Base-by-base conservation (phyloP, 106 monocot genomes). In the Amphibolis antarctica region DNA sequence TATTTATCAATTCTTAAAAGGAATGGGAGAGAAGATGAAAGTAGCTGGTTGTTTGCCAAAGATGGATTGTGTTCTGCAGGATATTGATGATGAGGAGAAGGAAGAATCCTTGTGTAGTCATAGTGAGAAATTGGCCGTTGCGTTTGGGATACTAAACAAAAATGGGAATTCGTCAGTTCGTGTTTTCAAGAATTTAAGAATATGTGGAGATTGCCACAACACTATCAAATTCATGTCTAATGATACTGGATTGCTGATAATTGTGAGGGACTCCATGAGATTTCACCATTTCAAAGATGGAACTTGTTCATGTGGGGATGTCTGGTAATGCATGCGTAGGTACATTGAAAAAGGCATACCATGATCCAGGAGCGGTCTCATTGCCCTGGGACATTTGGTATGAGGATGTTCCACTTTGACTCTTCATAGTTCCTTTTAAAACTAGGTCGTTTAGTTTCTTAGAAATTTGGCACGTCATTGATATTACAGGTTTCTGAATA, bases 61-160 rank as follows among this genome's bases (percentile, higher is more conserved):
- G 7, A 82, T 57, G 3, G 76, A 76, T 55, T 77, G 50, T 28
- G 78, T 79, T 31, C 25, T 79, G 55, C 79, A 84, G 42, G 74
- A 84, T 60, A 70, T 84, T 12, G 69, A 71, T n/a, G 46, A 44
- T 14, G 71, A 81, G 65, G 70, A 79, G 54, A 83, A 76, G 72
- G 82, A 83, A 42, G 73, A 73, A 28, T 54, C 55, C 21, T 67
- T 88, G 51, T 83, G 83, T 63, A 59, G 76, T 44, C 87, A 88
- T 64, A 88, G 87, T 46, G 83, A 88, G 73, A 80, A 73, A 73
- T 80, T 88, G 42, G 88, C 80, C 7, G 78, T 78, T 24, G 88
- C 81, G 5, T 83, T 88, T 53, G 80, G 83, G 5, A 55, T 80
- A 14, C 30, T 83, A 49, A 80, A 80, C 62, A 47, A 69, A 76